phyloP scores from a whole-genome alignment of 768 basidiomycete species.

The Leccinellum luteum region DNA sequence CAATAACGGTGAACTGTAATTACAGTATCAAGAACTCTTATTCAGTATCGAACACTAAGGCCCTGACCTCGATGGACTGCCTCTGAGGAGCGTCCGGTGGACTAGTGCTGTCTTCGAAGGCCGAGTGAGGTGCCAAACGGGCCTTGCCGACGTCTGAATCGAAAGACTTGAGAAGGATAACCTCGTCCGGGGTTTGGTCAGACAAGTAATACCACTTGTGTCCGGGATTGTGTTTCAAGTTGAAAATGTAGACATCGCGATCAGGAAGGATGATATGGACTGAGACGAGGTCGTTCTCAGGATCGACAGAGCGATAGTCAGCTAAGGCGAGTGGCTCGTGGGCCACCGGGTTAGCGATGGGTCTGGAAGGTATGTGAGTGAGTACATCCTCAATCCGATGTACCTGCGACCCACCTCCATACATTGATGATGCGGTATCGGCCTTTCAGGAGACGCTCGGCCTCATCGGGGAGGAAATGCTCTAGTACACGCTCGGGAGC shows the following conservation, averaged over 20 bases:
- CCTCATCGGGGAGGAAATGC: constrained; percentile 39
- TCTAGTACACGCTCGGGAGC: constrained; percentile 38
- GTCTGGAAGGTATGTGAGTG: constrained; percentile 19
- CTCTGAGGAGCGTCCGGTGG: constrained; percentile 36
- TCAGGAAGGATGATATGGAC: constrained; percentile 36
- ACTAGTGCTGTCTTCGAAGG: constrained; percentile 37
- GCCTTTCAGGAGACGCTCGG: constrained; percentile 39
- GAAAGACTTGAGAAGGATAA: constrained; percentile 43
- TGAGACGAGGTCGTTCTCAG: constrained; percentile 35
- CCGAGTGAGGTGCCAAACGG: constrained; percentile 41
- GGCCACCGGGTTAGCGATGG: constrained; percentile 38
- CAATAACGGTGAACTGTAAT: no score
- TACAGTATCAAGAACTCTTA: constrained; percentile 12
- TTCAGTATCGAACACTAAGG: constrained; percentile 42
- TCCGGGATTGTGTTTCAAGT: constrained; percentile 34
- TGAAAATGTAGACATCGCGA: constrained; percentile 35
- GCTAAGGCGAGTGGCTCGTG: constrained; percentile 42
- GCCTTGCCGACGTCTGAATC: constrained; percentile 42
- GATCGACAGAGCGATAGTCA: constrained; percentile 40
- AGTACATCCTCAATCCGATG: background rate
- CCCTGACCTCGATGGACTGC: constrained; percentile 44
- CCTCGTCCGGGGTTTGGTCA: constrained; percentile 41
- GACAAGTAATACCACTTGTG: constrained; percentile 42
- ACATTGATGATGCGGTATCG: constrained; percentile 47
- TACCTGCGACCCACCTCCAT: constrained; percentile 32